Evolutionary conservation across 345 rosid genomes (phyloP).

Genomic region (Populus pruinosa): DNA sequence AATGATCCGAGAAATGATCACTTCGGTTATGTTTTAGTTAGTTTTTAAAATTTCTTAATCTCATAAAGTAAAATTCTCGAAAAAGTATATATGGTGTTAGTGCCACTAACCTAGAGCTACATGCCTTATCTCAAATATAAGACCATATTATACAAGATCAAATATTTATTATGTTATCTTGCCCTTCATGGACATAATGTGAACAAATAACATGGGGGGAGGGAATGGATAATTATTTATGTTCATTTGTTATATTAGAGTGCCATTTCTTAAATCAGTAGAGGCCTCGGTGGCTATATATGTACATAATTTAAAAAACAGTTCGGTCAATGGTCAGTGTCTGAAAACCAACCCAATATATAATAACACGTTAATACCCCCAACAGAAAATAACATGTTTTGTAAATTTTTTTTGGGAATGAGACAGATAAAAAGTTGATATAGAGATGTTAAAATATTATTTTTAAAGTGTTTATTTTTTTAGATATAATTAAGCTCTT

Average conservation of each 20-base stretch:
- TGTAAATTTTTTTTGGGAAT: too few relatives aligned
- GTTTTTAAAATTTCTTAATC: neutral
- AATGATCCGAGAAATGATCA: too few relatives aligned
- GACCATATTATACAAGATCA: constrained; percentile 2
- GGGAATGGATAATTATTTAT: constrained; percentile 22
- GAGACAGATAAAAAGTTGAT: too few relatives aligned
- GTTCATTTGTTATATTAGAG: neutral
- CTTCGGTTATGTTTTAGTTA: too few relatives aligned
- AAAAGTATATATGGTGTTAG: neutral
- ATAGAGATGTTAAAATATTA: too few relatives aligned
- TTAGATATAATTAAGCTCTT: too few relatives aligned
- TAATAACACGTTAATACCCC: neutral
- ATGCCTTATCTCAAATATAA: constrained; percentile 3
- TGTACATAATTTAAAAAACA: neutral
- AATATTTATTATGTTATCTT: constrained; percentile 18
- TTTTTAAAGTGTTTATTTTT: too few relatives aligned
- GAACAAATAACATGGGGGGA: constrained; percentile 22
- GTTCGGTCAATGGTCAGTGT: neutral
- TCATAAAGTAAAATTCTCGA: neutral
- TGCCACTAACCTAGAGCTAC: constrained; percentile 4
- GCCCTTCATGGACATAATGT: constrained; percentile 24
- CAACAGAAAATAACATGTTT: neutral
- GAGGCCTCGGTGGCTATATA: neutral
- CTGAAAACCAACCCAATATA: neutral
- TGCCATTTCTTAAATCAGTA: constrained; percentile 20